Percentiles rank a stretch among this genome's conserved stretches.
These are phyloP conservation scores for Prosopis cineraria DNA, from an alignment of 306 rosid genomes.

Conservation along the genomic window DNA sequence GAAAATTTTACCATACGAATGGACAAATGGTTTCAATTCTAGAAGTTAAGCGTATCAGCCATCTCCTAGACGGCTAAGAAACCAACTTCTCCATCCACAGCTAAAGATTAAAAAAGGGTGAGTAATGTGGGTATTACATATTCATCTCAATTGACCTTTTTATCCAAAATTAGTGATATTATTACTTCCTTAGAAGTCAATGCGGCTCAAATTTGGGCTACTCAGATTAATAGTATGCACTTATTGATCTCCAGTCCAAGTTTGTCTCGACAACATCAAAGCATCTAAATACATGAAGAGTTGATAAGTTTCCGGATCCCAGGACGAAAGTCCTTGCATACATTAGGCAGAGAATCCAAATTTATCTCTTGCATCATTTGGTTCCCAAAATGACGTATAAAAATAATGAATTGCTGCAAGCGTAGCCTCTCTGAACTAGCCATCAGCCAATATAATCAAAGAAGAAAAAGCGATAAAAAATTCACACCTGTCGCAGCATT, in stretches of 20 bases:
- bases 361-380: not conserved
- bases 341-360: not conserved
- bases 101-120: no score
- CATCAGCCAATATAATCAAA: not conserved
- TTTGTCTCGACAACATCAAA: not conserved
- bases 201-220: not conserved
- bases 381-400: not conserved
- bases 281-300: not conserved
- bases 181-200: not conserved
- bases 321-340: not conserved
- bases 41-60: no score
- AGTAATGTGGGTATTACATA: no score
- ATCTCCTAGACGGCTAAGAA: no score
- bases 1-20: no score
- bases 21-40: no score
- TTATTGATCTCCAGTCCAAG: not conserved
- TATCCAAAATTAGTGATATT: not conserved
- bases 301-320: not conserved
- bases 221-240: not conserved
- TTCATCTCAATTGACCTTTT: no score
- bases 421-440: not conserved
- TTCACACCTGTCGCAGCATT: slow-evolving; percentile 77
- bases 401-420: slow-evolving; percentile 19
- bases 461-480: not conserved
- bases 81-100: no score